A percentile compares a stretch with the other conserved stretches of the same genome.
Evolutionary conservation across 805 yeast genomes (phyloP).

Genomic region (Pichia insulana): DNA sequence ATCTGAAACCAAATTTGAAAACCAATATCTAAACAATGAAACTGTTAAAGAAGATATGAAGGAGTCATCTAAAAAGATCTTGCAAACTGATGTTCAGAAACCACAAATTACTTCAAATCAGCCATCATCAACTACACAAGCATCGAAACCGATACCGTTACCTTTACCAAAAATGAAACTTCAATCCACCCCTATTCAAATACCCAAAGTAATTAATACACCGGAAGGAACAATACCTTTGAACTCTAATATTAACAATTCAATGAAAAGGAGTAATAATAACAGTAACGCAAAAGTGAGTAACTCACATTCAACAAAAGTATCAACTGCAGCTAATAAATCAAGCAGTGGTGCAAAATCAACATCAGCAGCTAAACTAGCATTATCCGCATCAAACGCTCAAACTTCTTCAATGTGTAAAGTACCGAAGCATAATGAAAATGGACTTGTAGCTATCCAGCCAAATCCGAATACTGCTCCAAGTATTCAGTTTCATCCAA

Average conservation of each 20-base stretch:
- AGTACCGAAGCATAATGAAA: background rate
- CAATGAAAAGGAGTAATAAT: background rate
- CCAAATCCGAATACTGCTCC: slow-evolving; percentile 7
- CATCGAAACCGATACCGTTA: too few species aligned
- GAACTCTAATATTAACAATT: background rate
- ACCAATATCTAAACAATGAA: too few species aligned
- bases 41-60: too few species aligned
- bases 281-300: background rate
- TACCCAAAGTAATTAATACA: slow-evolving; percentile 6
- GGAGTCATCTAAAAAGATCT: too few species aligned
- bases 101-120: too few species aligned
- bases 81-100: too few species aligned
- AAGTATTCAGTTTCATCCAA: slow-evolving; percentile 19
- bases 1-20: too few species aligned
- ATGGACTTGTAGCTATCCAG: slow-evolving; percentile 1
- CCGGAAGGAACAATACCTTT: slow-evolving; percentile 5
- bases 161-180: too few species aligned
- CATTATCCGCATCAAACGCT: background rate
- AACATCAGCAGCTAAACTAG: background rate
- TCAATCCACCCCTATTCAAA: background rate
- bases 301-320: background rate
- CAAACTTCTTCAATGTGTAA: background rate
- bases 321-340: background rate
- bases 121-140: too few species aligned
- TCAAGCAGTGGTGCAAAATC: background rate